Percentiles rank a stretch among this genome's conserved stretches.
Evolutionary conservation across 2,329 filamentous ascomycete species (phyloP).

Genomic region (Onygenales sp.): DNA sequence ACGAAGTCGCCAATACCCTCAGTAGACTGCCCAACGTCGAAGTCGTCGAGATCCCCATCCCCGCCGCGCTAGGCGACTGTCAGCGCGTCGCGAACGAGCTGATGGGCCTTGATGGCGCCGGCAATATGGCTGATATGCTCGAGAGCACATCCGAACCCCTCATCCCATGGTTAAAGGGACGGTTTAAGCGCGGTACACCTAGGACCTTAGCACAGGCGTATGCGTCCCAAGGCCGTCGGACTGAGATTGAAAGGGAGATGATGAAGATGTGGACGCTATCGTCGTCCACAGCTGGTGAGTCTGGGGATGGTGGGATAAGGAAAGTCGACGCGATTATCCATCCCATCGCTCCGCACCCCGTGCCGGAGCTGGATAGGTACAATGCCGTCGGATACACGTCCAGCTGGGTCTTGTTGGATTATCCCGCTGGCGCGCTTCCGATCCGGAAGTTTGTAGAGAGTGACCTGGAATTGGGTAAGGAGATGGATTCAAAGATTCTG

Average conservation of each 20-base stretch:
- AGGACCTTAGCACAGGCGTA: conserved; percentile 40
- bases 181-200: conserved; percentile 40
- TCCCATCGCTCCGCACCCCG: conserved; percentile 55
- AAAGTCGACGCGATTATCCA: conserved; percentile 53
- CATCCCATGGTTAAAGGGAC: conserved; percentile 49
- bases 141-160: conserved; percentile 47
- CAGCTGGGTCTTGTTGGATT: conserved; percentile 53
- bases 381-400: conserved; percentile 55
- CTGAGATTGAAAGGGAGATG: conserved; percentile 46
- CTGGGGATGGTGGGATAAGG: conserved; percentile 12
- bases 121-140: conserved; percentile 47
- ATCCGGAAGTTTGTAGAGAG: conserved; percentile 39
- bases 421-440: conserved; percentile 49
- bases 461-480: conserved; percentile 42
- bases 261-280: conserved; percentile 44
- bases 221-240: conserved; percentile 44
- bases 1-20: conserved; percentile 29
- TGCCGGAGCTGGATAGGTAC: conserved; percentile 53
- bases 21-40: conserved; percentile 37
- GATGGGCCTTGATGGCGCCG: conserved; percentile 49
- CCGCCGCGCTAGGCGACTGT: conserved; percentile 43
- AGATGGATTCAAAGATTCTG: conserved; percentile 32
- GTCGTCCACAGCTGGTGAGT: conserved; percentile 18
- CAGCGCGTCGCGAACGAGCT: conserved; percentile 49
- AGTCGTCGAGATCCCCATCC: conserved; percentile 49